Conservation (phyloP, 148 eudicot species). For the Dysphania ambrosioides region DNA sequence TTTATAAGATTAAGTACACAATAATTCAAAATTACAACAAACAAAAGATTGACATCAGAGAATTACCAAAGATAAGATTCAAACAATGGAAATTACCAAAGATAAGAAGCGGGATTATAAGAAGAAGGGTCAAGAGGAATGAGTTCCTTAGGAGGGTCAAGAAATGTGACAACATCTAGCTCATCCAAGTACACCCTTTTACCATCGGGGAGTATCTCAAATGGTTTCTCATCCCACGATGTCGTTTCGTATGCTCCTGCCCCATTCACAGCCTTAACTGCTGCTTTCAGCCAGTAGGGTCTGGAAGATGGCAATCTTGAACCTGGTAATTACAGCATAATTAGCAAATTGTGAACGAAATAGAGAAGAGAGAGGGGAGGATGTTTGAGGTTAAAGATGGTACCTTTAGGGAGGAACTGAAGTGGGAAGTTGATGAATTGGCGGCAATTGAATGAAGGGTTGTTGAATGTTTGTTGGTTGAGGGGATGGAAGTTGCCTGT, state of each 20-base stretch:
- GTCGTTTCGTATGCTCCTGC: slow-evolving; percentile 21
- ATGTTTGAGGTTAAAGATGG: slow-evolving; percentile 11
- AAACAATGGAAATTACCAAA: slow-evolving; percentile 39
- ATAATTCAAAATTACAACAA: neutral
- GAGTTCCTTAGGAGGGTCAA: slow-evolving; percentile 67
- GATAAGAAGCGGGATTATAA: slow-evolving; percentile 71
- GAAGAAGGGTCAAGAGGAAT: slow-evolving; percentile 68
- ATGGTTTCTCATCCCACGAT: slow-evolving; percentile 53
- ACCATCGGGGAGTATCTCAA: slow-evolving; percentile 42
- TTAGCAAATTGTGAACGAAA: neutral
- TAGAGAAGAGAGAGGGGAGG: neutral
- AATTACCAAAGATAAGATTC: neutral
- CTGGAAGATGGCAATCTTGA: neutral
- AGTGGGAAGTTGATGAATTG: slow-evolving; percentile 28
- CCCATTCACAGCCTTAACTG: slow-evolving; percentile 24
- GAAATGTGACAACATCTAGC: slow-evolving; percentile 59
- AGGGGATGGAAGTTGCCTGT: slow-evolving; percentile 8
- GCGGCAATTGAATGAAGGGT: slow-evolving; percentile 6
- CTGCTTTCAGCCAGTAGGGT: neutral
- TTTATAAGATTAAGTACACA: no score
- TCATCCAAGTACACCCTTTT: slow-evolving; percentile 54
- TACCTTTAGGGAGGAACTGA: slow-evolving; percentile 25
- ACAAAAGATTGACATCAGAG: neutral
- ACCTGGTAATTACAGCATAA: slow-evolving; percentile 11
- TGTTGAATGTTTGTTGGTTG: slow-evolving; percentile 6